phyloP scores from a whole-genome alignment of 345 rosid species.

The Citrus inodora region DNA sequence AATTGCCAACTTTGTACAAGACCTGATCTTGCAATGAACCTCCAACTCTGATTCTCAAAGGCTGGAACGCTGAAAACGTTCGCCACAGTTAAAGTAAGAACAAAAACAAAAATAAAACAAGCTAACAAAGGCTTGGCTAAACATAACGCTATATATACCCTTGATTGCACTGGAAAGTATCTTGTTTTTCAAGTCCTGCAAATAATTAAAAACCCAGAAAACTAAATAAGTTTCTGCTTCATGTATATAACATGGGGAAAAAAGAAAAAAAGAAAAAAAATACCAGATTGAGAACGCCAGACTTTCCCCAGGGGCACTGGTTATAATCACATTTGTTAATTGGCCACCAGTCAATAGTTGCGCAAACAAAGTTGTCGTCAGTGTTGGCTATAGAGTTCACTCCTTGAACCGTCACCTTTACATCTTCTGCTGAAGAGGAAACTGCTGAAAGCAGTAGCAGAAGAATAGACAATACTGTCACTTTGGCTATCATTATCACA shows the following conservation, averaged over 20 bases:
- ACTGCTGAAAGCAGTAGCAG: conserved; percentile 7
- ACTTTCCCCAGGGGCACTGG: conserved; percentile 58
- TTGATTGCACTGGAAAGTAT: conserved; percentile 46
- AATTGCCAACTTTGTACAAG: conserved; percentile 35
- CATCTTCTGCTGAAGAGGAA: conserved; percentile 21
- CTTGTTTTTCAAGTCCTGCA: conserved; percentile 47
- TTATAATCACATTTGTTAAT: conserved; percentile 45
- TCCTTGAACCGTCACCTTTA: conserved; percentile 29
- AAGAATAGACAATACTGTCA: neutral
- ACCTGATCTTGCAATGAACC: conserved; percentile 51
- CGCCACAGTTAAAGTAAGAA: neutral
- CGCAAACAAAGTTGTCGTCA: conserved; percentile 53
- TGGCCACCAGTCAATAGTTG: conserved; percentile 74
- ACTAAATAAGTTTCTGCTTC: neutral
- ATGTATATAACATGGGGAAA: neutral
- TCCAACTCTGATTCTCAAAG: conserved; percentile 45
- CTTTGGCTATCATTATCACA: conserved; percentile 1
- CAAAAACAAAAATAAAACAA: neutral
- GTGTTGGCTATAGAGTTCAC: conserved; percentile 38
- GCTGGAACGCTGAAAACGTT: conserved; percentile 37
- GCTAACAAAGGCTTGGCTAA: neutral
- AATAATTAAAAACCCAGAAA: neutral
- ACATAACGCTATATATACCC: conserved; percentile 29
- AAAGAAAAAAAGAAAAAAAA: too few species aligned
- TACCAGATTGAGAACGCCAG: conserved; percentile 56